Evolutionary conservation across 768 basidiomycete species (phyloP), one percentile per base, ranked within the genome.

Genomic region (Rhizopogon vulgaris): DNA sequence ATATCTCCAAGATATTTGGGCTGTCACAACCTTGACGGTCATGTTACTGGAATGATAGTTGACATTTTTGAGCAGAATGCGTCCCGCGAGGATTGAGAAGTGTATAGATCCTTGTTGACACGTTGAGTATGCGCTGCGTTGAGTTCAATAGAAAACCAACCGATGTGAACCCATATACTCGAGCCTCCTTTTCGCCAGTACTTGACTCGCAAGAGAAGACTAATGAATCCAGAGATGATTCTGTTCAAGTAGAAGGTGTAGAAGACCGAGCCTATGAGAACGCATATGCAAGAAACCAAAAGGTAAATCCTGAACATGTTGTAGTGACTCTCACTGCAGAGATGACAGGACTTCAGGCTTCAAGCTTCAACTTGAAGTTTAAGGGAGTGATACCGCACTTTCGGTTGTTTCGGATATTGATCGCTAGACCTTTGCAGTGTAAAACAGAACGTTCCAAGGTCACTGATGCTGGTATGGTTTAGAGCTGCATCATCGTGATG

Each of bases 211-310:
- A 95, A 69, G 11, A 79, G 58, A 49, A 82, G 73, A 12, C 84
- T 79, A 53, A 93, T 69, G 50, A 88, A 53, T 50, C 77, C 79
- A 0, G 83, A 92, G 52, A 95, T 66, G 47, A 95, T 72, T 38
- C 93, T 82, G 69, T 93, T 94, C 82, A 88, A 91, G 72, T 88
- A 96, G 78, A 96, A 94, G 56, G 90, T 77, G 69, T 90, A 90
- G 55, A 90, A 71, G 51, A 89, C 69, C 6, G 84, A 70, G 14
- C 75, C 77, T 34, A 79, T 45, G 56, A 76, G 67, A 25, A 77
- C 79, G 61, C 76, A 78, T 48, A 85, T 66, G 66, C 83, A 86
- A 47, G 82, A 73, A 54, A 84, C 73, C 56, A 90, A 73, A 24
- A 92, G 77, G 48, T 80, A 71, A 39, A 66, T 65, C 69, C 77